Evolutionary conservation across 306 rosid genomes (phyloP), one percentile per base, ranked within the genome.

Genomic region (Trichosanthes cucumerina): DNA sequence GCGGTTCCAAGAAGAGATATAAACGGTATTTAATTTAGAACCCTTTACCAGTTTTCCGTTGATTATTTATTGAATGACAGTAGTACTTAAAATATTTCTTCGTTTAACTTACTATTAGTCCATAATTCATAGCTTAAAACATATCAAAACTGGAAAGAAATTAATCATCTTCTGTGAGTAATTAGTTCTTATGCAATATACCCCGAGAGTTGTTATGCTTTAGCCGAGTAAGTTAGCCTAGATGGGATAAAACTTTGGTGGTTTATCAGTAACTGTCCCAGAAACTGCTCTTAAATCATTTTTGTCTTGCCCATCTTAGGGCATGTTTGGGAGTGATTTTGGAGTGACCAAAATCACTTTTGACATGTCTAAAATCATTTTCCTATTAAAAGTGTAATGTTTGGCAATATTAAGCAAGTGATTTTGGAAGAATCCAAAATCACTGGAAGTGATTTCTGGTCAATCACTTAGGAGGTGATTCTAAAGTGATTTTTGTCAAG

Each of bases 1-100:
- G 98, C 84, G 97, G 97, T 80, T 95, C 97, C 26, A 95, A 92
- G 87, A 95, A 92, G 90, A 87, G 89, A 89, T 92, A 92, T 81
- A 95, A 95, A 86, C 76, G 98, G 98, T 95, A 85, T 57, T 70
- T 69, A 68, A 39, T 31, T 31, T 53, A 18, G 64, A 75, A 75
- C 58, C 12, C 36, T 14, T 33, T 70, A 70, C 34, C 13, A 43
- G 18, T 68, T 24, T 70, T 44, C 56, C 77, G 11, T 26, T 24
- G 58, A 4, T 43, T 71, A 28, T 44, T 43, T 28, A 72, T 26
- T 72, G 59, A 72, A 47, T 72, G 26, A 1, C 10, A 43, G 58
- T 14, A 26, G 41, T 13, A 44, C 36, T 8, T 47, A 6, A 47
- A 71, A 26, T 72, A 14, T 72, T 16, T 24, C 24, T 72, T 72